Evolutionary conservation across 257 asterid genomes (phyloP).

Genomic region (Agastache rugosa): DNA sequence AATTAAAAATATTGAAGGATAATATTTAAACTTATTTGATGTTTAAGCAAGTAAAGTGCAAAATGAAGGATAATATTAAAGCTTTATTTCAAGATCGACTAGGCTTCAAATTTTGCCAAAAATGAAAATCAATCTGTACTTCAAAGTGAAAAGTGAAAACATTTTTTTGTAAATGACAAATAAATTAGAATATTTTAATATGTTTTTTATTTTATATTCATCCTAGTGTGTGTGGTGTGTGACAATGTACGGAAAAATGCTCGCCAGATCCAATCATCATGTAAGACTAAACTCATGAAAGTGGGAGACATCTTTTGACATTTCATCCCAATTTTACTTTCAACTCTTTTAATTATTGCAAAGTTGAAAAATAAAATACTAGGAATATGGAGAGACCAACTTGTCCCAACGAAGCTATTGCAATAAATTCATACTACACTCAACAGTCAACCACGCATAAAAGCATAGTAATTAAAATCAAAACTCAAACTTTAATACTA

Average conservation of each 20-base stretch:
- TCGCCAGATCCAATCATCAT: not conserved
- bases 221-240: not conserved
- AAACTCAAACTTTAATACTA: not conserved
- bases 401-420: not conserved
- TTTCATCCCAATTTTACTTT: not conserved
- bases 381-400: not conserved
- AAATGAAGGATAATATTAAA: too few relatives aligned
- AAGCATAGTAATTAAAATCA: not conserved
- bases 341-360: conserved; percentile 9
- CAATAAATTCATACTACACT: not conserved
- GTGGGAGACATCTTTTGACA: conserved; percentile 18
- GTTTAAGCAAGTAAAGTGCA: too few relatives aligned
- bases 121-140: too few relatives aligned
- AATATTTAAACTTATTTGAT: not conserved
- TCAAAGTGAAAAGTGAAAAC: too few relatives aligned
- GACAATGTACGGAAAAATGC: not conserved
- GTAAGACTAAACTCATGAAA: not conserved
- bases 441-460: not conserved
- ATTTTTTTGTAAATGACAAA: too few relatives aligned
- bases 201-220: not conserved
- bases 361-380: not conserved
- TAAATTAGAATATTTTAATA: too few relatives aligned
- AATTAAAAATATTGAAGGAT: not conserved
- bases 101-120: too few relatives aligned
- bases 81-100: too few relatives aligned